Base-by-base conservation (phyloP, 164 flowering plant genomes). In the Vitis cinerea region DNA sequence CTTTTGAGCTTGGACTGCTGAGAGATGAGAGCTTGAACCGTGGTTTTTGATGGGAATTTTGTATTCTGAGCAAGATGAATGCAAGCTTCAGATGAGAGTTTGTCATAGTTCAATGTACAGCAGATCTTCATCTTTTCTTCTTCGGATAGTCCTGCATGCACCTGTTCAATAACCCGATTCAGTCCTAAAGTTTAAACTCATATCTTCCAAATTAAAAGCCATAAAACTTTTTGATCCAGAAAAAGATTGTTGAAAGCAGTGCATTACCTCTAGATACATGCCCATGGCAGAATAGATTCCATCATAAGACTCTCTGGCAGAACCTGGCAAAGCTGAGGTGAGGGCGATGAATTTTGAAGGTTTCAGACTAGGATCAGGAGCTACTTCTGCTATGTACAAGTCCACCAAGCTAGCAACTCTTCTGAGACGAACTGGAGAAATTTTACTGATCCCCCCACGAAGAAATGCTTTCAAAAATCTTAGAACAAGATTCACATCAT, bases 121-220 rank as follows among this genome's bases (percentile, higher is more conserved):
- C 84, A 86, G 10, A 92, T 65, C 75, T 80, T 85, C 59, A 71
- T 63, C 75, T 78, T 83, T 65, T 90, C 87, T 54, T 90, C 90
- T 68, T 83, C 87, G 1, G 97, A 81, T 76, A 95, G 71, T 74
- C 83, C 87, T 9, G 83, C 9, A 72, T 94, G 97, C 16, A 85
- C 92, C 98, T 94, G 72, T 61, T 23, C 47, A 52, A 52, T 23
- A 51, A 68, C 58, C 29, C 44, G n/a, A 68, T 56, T 72, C 61
- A 74, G 67, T 63, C 50, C 19, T 19, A 47, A 50, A 51, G 13
- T 19, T 37, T 37, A 3, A 37, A 37, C 3, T 6, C 44, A 37
- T 37, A 3, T 37, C 44, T 37, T 37, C 44, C 44, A 37, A 37
- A 37, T 3, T 37, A 37, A 37, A 37, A 37, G 44, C 44, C 44